Evolutionary conservation across 2,329 filamentous ascomycete species (phyloP).

Genomic region (Furcasterigmium sp.): DNA sequence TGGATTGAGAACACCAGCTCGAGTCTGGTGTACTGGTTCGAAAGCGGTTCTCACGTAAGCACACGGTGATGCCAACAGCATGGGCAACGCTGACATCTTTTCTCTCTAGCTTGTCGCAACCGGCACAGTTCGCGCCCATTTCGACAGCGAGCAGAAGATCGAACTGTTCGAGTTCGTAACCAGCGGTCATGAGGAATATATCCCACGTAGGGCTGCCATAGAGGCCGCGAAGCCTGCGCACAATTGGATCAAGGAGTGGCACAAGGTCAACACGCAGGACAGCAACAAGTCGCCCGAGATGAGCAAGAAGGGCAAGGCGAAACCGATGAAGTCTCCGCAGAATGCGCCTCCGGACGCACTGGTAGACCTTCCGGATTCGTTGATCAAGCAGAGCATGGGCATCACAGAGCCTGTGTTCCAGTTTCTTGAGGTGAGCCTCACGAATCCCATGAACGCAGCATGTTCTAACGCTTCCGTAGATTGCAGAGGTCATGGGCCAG

Average conservation of each 20-base stretch:
- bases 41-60: conserved; percentile 74
- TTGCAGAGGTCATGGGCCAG: conserved; percentile 61
- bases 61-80: background rate
- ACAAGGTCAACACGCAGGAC: conserved; percentile 51
- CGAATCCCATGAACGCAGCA: conserved; percentile 1
- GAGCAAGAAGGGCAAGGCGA: conserved; percentile 60
- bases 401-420: conserved; percentile 57
- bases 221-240: conserved; percentile 57
- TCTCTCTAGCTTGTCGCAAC: conserved; percentile 65
- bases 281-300: conserved; percentile 54
- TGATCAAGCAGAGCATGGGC: conserved; percentile 50
- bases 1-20: conserved; percentile 72
- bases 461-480: conserved; percentile 32
- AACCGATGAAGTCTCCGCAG: conserved; percentile 54
- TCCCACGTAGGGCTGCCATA: conserved; percentile 64
- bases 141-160: conserved; percentile 74
- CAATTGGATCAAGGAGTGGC: conserved; percentile 63
- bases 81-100: conserved; percentile 20
- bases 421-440: conserved; percentile 53
- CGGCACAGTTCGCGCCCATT: conserved; percentile 74
- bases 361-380: conserved; percentile 53
- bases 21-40: conserved; percentile 85
- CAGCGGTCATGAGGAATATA: conserved; percentile 72
- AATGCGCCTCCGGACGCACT: conserved; percentile 51
- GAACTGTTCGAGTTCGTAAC: conserved; percentile 81